Base-by-base conservation (phyloP, 2,329 filamentous ascomycete genomes). In the Tolypocladium amazonense region DNA sequence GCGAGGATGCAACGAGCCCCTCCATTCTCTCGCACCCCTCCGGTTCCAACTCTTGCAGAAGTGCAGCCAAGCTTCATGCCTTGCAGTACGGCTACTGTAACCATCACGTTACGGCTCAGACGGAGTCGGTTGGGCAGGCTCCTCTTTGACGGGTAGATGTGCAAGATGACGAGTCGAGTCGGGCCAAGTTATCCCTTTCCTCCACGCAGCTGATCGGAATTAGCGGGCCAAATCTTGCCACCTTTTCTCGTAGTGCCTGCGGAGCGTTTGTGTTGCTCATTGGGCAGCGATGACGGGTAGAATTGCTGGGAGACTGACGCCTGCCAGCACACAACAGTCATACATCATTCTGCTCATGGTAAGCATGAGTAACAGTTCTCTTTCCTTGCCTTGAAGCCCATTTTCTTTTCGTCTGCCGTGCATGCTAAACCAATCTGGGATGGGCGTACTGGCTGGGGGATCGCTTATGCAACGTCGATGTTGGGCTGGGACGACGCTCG, bases 31-130 rank as follows among this genome's bases (percentile, higher is more conserved):
- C 20, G 23, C 59, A 57, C 63, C 62, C 63, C 61, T 61, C 58
- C 47, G 59, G 61, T 62, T 65, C 63, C 61, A 62, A 60, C 61
- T 59, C 57, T 59, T 57, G 59, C 59, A 43, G 50, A 56, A 37
- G 58, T 63, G 60, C 58, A 54, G 60, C 58, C 43, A 52, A 45
- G 59, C 63, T 60, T 57, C 27, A 53, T 62, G 60, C 62, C 60
- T 60, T 62, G 35, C 35, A 12, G 35, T 14, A n/a, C n/a, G n/a
- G n/a, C n/a, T n/a, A 59, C 30, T 56, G 39, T 53, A 54, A 58
- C 56, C 56, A 38, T 30, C 50, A n/a, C 37, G 59, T 60, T 57
- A 57, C 61, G 50, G 35, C 37, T 56, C 56, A 23, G 9, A 18
- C 25, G 15, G 18, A 25, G 5, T 18, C 41, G n/a, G 25, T 30